Conservation (phyloP, 2,329 filamentous ascomycete species). For the Iodosphaeria phyllophila region DNA sequence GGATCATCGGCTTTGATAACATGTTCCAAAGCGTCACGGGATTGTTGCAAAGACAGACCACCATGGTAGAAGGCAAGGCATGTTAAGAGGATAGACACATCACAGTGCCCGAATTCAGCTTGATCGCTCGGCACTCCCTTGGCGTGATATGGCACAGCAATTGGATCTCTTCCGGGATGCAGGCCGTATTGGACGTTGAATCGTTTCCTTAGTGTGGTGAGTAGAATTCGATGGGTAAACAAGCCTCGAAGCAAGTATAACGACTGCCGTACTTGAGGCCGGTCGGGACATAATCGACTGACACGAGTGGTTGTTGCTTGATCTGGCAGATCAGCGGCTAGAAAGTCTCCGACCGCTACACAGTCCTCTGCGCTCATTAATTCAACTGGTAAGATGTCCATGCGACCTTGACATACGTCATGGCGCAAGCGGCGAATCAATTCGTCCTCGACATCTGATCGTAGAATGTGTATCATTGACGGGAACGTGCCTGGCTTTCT, state of each 20-base stretch:
- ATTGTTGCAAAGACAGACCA: slow-evolving; percentile 29
- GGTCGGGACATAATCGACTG: slow-evolving; percentile 13
- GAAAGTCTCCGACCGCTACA: slow-evolving; percentile 9
- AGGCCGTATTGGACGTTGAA: slow-evolving; percentile 51
- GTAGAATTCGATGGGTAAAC: slow-evolving; percentile 38
- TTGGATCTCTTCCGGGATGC: slow-evolving; percentile 30
- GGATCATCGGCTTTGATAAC: slow-evolving; percentile 38
- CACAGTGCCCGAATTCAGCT: slow-evolving; percentile 49
- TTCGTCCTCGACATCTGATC: slow-evolving; percentile 23
- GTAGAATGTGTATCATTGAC: slow-evolving; percentile 34
- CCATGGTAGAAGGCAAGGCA: slow-evolving; percentile 49
- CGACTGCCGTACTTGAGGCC: slow-evolving; percentile 12
- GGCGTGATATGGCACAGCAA: slow-evolving; percentile 48
- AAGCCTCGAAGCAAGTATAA: slow-evolving; percentile 44
- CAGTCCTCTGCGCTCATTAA: slow-evolving; percentile 12
- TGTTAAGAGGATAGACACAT: slow-evolving; percentile 23
- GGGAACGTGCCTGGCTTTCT: slow-evolving; percentile 26
- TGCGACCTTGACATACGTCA: slow-evolving; percentile 18
- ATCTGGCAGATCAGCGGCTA: slow-evolving; percentile 10
- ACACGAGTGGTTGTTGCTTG: slow-evolving; percentile 8
- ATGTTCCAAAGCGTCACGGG: slow-evolving; percentile 27
- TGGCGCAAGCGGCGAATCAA: slow-evolving; percentile 19
- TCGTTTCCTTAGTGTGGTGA: slow-evolving; percentile 39
- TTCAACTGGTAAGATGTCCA: slow-evolving; percentile 13
- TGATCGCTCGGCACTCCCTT: slow-evolving; percentile 44